phyloP scores from a whole-genome alignment of 345 rosid genomes.

The Lepidium africanum region DNA sequence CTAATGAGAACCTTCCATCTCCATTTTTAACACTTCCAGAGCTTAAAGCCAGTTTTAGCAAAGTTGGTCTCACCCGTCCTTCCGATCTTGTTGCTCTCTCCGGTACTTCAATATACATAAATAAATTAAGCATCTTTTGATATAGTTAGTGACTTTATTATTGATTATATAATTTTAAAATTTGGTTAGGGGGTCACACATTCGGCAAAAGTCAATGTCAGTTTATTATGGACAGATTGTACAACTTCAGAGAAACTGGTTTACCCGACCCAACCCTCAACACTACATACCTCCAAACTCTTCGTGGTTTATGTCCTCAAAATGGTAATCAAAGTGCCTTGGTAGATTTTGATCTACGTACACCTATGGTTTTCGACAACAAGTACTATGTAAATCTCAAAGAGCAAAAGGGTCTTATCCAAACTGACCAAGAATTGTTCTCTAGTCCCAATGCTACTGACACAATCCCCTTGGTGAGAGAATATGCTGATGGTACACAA shows the following conservation, averaged over 20 bases:
- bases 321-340: constrained; percentile 33
- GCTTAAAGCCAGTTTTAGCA: not conserved
- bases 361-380: constrained; percentile 53
- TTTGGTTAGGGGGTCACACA: constrained; percentile 47
- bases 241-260: constrained; percentile 37
- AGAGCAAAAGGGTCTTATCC: constrained; percentile 44
- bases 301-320: constrained; percentile 43
- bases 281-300: constrained; percentile 32
- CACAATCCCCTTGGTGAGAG: constrained; percentile 40
- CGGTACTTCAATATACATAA: constrained; percentile 1
- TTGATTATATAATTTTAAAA: not conserved
- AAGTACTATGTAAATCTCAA: constrained; percentile 51
- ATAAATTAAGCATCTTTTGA: not conserved
- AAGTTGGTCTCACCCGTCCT: constrained; percentile 21
- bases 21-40: constrained; percentile 9
- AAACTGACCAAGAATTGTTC: constrained; percentile 50
- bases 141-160: not conserved
- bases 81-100: constrained; percentile 33
- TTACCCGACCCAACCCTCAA: constrained; percentile 46
- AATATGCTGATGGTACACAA: constrained; percentile 26
- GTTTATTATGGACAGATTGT: constrained; percentile 41
- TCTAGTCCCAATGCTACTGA: constrained; percentile 41
- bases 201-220: constrained; percentile 53
- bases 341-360: constrained; percentile 44
- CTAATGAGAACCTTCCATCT: constrained; percentile 11